Conservation (phyloP, 257 asterid species). For the Leonotis leonurus region DNA sequence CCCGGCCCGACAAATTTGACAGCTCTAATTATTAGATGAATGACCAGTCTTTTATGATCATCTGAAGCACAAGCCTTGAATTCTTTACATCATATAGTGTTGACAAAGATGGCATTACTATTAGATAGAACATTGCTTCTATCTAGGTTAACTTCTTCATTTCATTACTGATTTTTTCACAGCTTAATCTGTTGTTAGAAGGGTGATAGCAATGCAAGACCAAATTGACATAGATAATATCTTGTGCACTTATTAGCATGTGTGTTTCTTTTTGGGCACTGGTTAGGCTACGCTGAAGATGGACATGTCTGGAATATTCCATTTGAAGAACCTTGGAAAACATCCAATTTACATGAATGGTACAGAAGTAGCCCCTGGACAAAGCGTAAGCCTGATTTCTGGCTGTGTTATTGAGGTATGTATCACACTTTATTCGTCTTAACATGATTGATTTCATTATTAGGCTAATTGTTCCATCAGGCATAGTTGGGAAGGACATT, state of each 20-base stretch:
- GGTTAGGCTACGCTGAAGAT: slow-evolving; percentile 50
- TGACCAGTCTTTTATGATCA: neutral
- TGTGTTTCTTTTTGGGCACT: neutral
- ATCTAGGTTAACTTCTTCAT: neutral
- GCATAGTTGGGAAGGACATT: neutral
- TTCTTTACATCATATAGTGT: neutral
- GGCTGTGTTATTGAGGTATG: slow-evolving; percentile 65
- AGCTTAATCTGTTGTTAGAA: neutral
- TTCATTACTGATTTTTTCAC: neutral
- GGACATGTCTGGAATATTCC: slow-evolving; percentile 46
- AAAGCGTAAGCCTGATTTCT: slow-evolving; percentile 28
- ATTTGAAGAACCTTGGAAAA: slow-evolving; percentile 52
- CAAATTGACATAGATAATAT: neutral
- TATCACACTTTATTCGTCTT: neutral
- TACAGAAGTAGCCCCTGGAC: slow-evolving; percentile 27
- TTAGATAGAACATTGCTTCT: too few species aligned
- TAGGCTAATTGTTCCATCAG: neutral
- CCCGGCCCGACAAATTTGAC: too few species aligned
- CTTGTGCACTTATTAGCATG: neutral
- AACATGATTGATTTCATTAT: neutral
- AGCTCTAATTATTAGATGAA: too few species aligned
- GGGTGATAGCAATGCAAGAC: neutral
- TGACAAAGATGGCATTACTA: neutral
- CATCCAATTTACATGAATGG: slow-evolving; percentile 36
- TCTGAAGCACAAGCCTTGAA: neutral